These are phyloP conservation scores for Lasiodiplodia theobromae DNA, from an alignment of 2,329 filamentous ascomycete genomes.

Conservation along the genomic window DNA sequence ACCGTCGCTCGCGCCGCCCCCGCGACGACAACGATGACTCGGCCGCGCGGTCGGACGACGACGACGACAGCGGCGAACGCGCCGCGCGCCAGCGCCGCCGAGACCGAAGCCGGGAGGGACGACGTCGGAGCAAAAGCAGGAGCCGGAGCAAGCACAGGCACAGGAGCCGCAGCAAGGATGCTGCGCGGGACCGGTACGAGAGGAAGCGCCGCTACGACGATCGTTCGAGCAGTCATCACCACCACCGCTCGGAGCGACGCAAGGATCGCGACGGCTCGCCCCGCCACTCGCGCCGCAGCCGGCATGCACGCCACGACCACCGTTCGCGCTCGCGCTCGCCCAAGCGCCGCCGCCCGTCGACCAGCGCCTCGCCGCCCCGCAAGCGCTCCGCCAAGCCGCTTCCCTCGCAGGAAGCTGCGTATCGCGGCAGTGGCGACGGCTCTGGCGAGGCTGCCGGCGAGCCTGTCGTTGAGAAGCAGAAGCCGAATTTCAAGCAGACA, in stretches of 20 bases:
- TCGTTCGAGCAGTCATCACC: slow-evolving; percentile 39
- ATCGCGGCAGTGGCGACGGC: slow-evolving; percentile 40
- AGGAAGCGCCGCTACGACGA: slow-evolving; percentile 29
- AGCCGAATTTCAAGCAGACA: slow-evolving; percentile 83
- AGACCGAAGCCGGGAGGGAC: not conserved
- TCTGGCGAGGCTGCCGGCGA: slow-evolving; percentile 33
- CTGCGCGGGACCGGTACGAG: slow-evolving; percentile 17
- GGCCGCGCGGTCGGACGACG: slow-evolving; percentile 2
- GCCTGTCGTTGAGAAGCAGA: slow-evolving; percentile 70
- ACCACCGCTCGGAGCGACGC: slow-evolving; percentile 38
- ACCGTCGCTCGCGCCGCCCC: slow-evolving; percentile 11
- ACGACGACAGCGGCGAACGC: slow-evolving; percentile 9
- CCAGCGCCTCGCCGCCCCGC: slow-evolving; percentile 48
- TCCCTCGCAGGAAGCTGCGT: slow-evolving; percentile 56
- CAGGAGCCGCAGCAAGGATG: slow-evolving; percentile 32
- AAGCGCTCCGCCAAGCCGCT: slow-evolving; percentile 52
- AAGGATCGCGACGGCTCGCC: slow-evolving; percentile 18
- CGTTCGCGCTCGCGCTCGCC: slow-evolving; percentile 36
- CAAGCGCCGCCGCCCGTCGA: slow-evolving; percentile 45
- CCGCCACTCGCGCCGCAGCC: slow-evolving; percentile 31
- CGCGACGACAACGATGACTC: slow-evolving; percentile 13
- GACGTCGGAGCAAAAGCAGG: slow-evolving; percentile 30
- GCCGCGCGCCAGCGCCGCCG: slow-evolving; percentile 5
- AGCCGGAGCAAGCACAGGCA: slow-evolving; percentile 30
- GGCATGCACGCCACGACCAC: slow-evolving; percentile 30